These are phyloP conservation scores for Fraxinus ornus DNA, from an alignment of 305 asterid species.

Conservation along the genomic window DNA sequence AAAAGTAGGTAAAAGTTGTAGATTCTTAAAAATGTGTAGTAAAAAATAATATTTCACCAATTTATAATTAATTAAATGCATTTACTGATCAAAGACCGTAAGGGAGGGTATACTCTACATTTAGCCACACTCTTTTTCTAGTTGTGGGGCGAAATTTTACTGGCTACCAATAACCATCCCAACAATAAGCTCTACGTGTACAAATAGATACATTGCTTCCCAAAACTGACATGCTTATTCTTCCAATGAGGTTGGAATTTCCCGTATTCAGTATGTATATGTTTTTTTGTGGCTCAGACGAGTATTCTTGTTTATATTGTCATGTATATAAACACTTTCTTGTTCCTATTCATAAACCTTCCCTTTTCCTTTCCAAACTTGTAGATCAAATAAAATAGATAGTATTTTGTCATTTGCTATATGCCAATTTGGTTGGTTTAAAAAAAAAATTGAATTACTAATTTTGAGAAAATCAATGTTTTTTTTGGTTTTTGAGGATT, in stretches of 20 bases:
- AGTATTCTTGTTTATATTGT: neutral
- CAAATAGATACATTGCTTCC: neutral
- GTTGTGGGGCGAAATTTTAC: neutral
- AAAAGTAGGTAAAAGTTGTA: no score
- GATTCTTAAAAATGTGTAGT: no score
- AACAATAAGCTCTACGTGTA: neutral
- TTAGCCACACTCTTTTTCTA: neutral
- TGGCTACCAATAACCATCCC: neutral
- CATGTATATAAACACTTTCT: neutral
- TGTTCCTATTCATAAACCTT: no score
- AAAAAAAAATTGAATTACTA: no score
- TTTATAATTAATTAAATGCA: neutral
- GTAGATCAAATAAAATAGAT: neutral
- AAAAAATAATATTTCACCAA: no score
- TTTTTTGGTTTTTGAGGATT: no score
- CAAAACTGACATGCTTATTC: neutral
- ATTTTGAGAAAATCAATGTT: no score
- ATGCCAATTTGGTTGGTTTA: neutral
- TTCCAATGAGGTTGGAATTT: neutral
- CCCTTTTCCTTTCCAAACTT: no score
- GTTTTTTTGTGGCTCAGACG: neutral
- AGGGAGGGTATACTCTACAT: neutral
- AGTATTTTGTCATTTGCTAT: neutral
- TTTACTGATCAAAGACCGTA: neutral
- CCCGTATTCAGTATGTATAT: neutral